Evolutionary conservation across 1,139 yeast genomes (phyloP), one percentile per base, ranked within the genome.

Genomic region (Chernovozyma aurita): DNA sequence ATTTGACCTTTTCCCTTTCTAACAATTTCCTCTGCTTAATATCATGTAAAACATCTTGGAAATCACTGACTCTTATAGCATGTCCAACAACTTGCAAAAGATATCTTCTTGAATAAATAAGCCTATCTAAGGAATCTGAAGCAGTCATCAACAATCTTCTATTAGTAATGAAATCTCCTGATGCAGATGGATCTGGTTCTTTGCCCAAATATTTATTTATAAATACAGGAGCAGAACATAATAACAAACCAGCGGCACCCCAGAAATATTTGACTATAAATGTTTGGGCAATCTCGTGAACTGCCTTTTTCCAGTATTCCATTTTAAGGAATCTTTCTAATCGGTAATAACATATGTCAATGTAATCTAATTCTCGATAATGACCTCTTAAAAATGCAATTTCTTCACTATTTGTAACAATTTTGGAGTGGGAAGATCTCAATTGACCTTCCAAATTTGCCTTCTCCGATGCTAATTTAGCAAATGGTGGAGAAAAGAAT

Each of bases 231-330:
- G 92, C 81, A 1, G 95, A 81, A 63, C 97, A 90, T 36, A 90
- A 69, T 1, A 82, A 78, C 43, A 90, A 72, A 5, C 97, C 97
- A 31, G 94, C 86, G 3, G 96, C 97, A 42, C 97, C 97, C 94
- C 97, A 85, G 38, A 88, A 78, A 59, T 90, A 90, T 57, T 90
- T 90, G 42, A 90, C 92, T 43, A 87, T 80, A 52, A 88, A 90
- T 39, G 77, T 85, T 55, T 82, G 90, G 30, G 84, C 88, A 55
- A 73, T 80, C 62, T 76, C 95, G 61, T 76, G 86, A 18, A 83
- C 59, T 1, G 86, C 88, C 52, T 81, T 70, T 45, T 85, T 80
- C 63, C 88, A 78, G 44, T 85, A 75, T 50, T 86, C 94, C 61
- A 81, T 74, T 51, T 85, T 80, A 44, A 82, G 73, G 60, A 88